Percentiles rank a stretch among this genome's conserved stretches.
Evolutionary conservation across 2,329 filamentous ascomycete genomes (phyloP).

Genomic region (Phialophora tarda): DNA sequence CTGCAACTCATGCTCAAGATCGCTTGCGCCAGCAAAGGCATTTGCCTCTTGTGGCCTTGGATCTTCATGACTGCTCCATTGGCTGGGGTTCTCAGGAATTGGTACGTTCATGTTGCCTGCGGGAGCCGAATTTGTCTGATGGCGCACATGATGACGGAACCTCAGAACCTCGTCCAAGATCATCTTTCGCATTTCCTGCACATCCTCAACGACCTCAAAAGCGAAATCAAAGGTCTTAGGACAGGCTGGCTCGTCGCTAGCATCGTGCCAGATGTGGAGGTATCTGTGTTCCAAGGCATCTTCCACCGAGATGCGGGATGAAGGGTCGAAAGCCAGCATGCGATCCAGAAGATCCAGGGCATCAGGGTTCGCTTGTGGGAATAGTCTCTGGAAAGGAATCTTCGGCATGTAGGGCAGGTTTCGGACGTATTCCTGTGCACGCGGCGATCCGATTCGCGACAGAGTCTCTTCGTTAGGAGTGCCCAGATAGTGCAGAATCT

Average conservation of each 20-base stretch:
- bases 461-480: conserved; percentile 96
- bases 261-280: conserved; percentile 97
- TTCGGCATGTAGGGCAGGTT: conserved; percentile 96
- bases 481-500: conserved; percentile 96
- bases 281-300: conserved; percentile 95
- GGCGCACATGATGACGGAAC: conserved; percentile 72
- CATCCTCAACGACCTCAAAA: conserved; percentile 96
- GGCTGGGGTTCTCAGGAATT: conserved; percentile 66
- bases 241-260: conserved; percentile 91
- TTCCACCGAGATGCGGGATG: conserved; percentile 90
- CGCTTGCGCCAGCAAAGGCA: conserved; percentile 50
- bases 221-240: conserved; percentile 96
- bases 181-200: conserved; percentile 93
- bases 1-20: conserved; percentile 59
- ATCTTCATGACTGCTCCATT: conserved; percentile 62
- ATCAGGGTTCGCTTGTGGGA: conserved; percentile 93
- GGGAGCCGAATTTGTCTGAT: conserved; percentile 48
- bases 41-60: conserved; percentile 65
- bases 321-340: conserved; percentile 97
- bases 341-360: conserved; percentile 92
- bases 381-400: conserved; percentile 83
- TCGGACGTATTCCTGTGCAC: conserved; percentile 96
- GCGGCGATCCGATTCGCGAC: conserved; percentile 88
- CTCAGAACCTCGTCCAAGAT: conserved; percentile 91
- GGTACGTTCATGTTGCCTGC: conserved; percentile 56